Evolutionary conservation across 2,329 filamentous ascomycete species (phyloP).

Genomic region (Ophiobolus disseminans): DNA sequence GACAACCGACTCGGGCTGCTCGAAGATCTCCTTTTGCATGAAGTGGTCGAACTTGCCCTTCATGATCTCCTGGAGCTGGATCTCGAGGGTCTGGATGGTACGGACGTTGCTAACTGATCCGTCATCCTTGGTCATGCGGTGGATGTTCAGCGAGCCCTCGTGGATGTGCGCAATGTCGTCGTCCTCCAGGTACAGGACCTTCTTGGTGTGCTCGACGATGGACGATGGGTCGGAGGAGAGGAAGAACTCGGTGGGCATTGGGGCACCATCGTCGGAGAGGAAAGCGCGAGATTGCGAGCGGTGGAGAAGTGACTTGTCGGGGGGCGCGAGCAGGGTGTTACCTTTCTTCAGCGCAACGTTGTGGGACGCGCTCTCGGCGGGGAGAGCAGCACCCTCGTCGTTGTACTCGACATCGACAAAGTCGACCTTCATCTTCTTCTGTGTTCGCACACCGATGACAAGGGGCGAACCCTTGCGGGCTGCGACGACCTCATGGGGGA

Average conservation of each 20-base stretch:
- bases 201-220: conserved; percentile 99
- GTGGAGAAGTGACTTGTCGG: conserved; percentile 98
- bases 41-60: conserved; percentile 99
- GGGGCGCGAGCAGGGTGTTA: conserved; percentile 72
- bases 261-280: conserved; percentile 97
- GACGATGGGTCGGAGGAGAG: conserved; percentile 97
- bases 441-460: conserved; percentile 94
- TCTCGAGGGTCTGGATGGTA: conserved; percentile 97
- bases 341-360: conserved; percentile 94
- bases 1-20: conserved; percentile 98
- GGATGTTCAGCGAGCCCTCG: conserved; percentile 98
- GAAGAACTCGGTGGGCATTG: conserved; percentile 99
- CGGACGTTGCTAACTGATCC: conserved; percentile 90
- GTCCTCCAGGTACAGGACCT: conserved; percentile 99
- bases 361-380: conserved; percentile 93
- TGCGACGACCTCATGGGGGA: conserved; percentile 95
- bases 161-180: conserved; percentile 99
- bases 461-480: conserved; percentile 98
- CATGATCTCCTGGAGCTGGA: conserved; percentile 99
- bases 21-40: conserved; percentile 99
- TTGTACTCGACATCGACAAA: conserved; percentile 99
- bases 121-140: conserved; percentile 95
- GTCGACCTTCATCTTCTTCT: conserved; percentile 99
- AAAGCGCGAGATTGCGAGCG: conserved; percentile 98
- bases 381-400: conserved; percentile 77